Evolutionary conservation across 371 early-diverging fungal species (phyloP).

Genomic region (Haplosporangium sp.): DNA sequence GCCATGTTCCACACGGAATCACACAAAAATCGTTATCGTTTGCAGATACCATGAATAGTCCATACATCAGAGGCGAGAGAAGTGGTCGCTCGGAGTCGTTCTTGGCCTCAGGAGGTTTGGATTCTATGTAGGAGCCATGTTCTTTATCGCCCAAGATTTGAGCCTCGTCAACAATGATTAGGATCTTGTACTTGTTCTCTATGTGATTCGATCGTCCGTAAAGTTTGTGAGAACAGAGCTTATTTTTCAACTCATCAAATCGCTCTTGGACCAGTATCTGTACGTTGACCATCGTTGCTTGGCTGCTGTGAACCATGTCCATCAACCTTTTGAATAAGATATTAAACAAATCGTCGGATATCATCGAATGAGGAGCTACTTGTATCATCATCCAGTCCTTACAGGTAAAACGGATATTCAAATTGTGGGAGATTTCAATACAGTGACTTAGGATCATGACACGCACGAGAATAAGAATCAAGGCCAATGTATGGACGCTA

Average conservation of each 20-base stretch:
- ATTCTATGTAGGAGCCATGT: conserved; percentile 11
- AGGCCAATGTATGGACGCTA: conserved; percentile 30
- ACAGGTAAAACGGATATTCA: conserved; percentile 25
- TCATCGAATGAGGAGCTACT: conserved; percentile 7
- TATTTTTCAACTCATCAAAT: background rate
- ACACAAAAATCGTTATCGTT: conserved; percentile 15
- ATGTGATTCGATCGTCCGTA: background rate
- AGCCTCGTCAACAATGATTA: conserved; percentile 38
- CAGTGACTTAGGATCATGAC: conserved; percentile 29
- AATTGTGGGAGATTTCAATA: conserved; percentile 23
- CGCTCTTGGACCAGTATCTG: background rate
- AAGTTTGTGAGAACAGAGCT: conserved; percentile 20
- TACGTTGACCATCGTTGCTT: background rate
- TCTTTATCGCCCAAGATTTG: conserved; percentile 26
- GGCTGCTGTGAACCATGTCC: background rate
- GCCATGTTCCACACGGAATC: conserved; percentile 36
- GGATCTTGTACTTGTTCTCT: conserved; percentile 10
- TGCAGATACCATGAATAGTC: conserved; percentile 19
- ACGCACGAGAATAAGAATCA: conserved; percentile 26
- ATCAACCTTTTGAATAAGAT: background rate
- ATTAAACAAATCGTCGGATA: conserved; percentile 26
- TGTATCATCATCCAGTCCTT: conserved; percentile 29
- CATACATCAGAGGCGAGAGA: conserved; percentile 27
- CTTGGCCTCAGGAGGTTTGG: background rate
- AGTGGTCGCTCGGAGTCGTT: conserved; percentile 15